Conservation (phyloP, 805 yeast genomes). For the Peterozyma toletana region DNA sequence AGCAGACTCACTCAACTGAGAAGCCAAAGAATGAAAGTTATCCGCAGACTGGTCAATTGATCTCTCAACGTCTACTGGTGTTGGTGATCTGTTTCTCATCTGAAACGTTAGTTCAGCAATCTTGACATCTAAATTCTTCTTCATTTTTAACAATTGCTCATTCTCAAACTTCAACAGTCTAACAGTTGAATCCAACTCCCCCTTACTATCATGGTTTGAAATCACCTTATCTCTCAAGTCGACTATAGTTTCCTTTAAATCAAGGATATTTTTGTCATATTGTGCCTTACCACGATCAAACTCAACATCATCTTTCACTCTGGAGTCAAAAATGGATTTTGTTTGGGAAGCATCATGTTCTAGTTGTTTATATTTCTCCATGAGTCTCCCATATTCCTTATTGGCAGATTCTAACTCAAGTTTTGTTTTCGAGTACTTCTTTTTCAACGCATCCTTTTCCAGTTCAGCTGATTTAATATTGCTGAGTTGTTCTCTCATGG, state of each 20-base stretch:
- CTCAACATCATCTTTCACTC: constrained; percentile 32
- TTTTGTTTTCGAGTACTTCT: constrained; percentile 13
- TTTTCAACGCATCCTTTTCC: constrained; percentile 5
- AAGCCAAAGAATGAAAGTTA: constrained; percentile 40
- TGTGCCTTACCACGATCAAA: constrained; percentile 38
- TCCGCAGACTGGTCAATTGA: constrained; percentile 16
- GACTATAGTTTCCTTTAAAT: constrained; percentile 22
- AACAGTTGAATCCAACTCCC: constrained; percentile 17
- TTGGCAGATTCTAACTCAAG: constrained; percentile 16
- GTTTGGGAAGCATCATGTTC: constrained; percentile 40
- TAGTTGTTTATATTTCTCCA: constrained; percentile 26
- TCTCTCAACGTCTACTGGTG: not conserved
- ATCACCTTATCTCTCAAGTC: constrained; percentile 21
- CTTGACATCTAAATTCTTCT: constrained; percentile 22
- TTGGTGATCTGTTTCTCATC: constrained; percentile 13
- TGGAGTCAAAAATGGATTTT: constrained; percentile 31
- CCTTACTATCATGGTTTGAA: constrained; percentile 17
- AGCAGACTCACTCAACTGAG: constrained; percentile 41
- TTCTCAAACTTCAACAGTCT: constrained; percentile 24
- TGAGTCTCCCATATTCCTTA: constrained; percentile 17
- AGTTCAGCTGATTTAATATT: constrained; percentile 11
- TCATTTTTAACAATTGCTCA: constrained; percentile 22
- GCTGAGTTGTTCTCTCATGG: constrained; percentile 16
- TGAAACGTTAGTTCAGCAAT: constrained; percentile 24
- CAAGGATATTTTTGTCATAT: constrained; percentile 31